Evolutionary conservation across 1,139 yeast genomes (phyloP), one percentile per base, ranked within the genome.

Genomic region (Hansenula lynferdii): DNA sequence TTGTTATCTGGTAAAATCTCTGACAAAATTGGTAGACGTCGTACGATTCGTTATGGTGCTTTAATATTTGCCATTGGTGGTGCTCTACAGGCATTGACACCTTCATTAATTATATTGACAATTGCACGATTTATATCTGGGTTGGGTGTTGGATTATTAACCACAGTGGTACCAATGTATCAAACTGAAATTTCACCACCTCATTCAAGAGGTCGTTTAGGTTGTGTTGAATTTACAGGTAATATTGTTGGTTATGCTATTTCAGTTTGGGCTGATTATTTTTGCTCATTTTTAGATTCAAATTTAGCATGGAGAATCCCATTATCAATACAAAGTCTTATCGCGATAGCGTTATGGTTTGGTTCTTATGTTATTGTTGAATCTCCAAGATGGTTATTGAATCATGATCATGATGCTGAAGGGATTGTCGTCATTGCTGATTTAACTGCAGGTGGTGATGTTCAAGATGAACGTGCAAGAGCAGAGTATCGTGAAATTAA

Each of bases 91-190:
- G 73, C 94, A 1, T 59, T 70, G 28, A 65, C 87, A 2, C 57
- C 61, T 14, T 67, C 64, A 37, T 71, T 81, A 58, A 30, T 54
- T 17, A 60, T 70, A 36, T 67, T 89, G 60, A 77, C 85, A 22
- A 43, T 76, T 26, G 96, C 97, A 1, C 71, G 97, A 49, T 71
- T 87, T 34, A 71, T 89, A 31, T 77, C 90, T 33, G 97, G 97
- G 56, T 52, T 89, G 26, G 96, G 96, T 14, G 90, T 90, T 34
- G 97, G 97, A 11, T 72, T 86, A 54, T 69, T 90, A 40, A 83
- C 95, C n/a, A 86, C 96, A 7, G 86, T 89, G 38, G 94, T 92
- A n/a, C 97, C 97, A 0, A 86, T 92, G 36, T 90, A 87, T 60
- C 96, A 89, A 63, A 77, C 87, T 7, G 97, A 90, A 58, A 86